Conservation (phyloP, 2,329 filamentous ascomycete species). For the Aureobasidium musti region DNA sequence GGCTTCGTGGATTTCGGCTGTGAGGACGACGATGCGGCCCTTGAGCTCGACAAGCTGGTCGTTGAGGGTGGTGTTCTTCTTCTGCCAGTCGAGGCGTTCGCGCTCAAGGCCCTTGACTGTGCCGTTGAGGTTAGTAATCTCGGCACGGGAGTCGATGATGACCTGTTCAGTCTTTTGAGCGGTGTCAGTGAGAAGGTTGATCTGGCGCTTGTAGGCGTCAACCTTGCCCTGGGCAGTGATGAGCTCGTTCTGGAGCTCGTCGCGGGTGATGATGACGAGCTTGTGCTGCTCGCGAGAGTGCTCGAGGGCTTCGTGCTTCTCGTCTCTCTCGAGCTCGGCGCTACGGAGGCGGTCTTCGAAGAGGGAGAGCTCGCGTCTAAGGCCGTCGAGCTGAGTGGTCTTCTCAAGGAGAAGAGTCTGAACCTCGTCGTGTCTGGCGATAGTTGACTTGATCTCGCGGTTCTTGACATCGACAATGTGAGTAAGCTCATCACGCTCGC, state of each 20-base stretch:
- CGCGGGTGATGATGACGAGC: slow-evolving; percentile 35
- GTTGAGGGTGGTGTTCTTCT: slow-evolving; percentile 35
- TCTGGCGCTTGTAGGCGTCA: slow-evolving; percentile 34
- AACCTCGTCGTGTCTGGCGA: slow-evolving; percentile 34
- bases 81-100: slow-evolving; percentile 37
- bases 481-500: slow-evolving; percentile 39
- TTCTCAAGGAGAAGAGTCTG: slow-evolving; percentile 35
- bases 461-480: slow-evolving; percentile 37
- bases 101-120: slow-evolving; percentile 36
- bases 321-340: slow-evolving; percentile 35
- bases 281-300: slow-evolving; percentile 37
- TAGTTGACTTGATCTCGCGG: slow-evolving; percentile 37
- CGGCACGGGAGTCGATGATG: slow-evolving; percentile 34
- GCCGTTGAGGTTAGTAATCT: slow-evolving; percentile 35
- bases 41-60: slow-evolving; percentile 36
- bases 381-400: slow-evolving; percentile 35
- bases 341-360: slow-evolving; percentile 36
- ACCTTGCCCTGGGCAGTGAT: slow-evolving; percentile 35
- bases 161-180: slow-evolving; percentile 35
- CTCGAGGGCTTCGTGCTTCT: slow-evolving; percentile 35
- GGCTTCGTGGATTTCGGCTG: slow-evolving; percentile 34
- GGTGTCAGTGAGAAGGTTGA: slow-evolving; percentile 34
- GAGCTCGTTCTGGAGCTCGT: slow-evolving; percentile 37
- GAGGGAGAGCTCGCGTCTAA: slow-evolving; percentile 36
- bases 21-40: slow-evolving; percentile 35